Evolutionary conservation across 2,329 filamentous ascomycete genomes (phyloP).

Genomic region (Scedosporium dehoogii): DNA sequence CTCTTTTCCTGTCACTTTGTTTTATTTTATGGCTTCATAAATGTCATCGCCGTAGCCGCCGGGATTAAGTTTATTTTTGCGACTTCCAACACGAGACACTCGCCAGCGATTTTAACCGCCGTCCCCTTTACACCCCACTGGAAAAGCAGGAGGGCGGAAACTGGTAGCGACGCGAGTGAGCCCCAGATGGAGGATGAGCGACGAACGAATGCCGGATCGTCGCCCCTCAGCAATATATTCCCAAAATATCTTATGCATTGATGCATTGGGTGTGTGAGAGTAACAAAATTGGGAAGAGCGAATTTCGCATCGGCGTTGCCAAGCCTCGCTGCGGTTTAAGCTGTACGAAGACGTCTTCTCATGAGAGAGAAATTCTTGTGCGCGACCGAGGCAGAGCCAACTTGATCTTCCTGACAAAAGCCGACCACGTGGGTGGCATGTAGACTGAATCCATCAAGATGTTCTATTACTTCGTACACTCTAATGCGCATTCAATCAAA

Average conservation of each 20-base stretch:
- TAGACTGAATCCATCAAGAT: too few species aligned
- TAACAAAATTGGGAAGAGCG: neutral
- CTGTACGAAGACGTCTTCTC: too few species aligned
- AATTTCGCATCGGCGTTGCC: too few species aligned
- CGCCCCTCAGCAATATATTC: neutral
- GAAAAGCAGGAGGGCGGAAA: neutral
- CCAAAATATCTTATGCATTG: neutral
- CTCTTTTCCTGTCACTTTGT: neutral
- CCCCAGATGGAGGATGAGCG: neutral
- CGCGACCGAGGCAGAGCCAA: too few species aligned
- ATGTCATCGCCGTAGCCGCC: neutral
- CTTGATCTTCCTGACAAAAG: too few species aligned
- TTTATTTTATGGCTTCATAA: too few species aligned
- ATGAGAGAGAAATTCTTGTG: too few species aligned
- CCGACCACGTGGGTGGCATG: too few species aligned
- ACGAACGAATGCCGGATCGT: neutral
- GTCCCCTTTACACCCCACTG: neutral
- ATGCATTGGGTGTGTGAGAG: neutral
- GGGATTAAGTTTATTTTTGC: neutral
- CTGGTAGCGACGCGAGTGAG: neutral
- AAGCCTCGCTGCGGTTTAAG: too few species aligned
- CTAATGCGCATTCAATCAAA: too few species aligned
- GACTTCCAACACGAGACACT: neutral
- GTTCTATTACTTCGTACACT: too few species aligned
- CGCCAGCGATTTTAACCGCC: neutral